phyloP scores from a whole-genome alignment of 2,329 filamentous ascomycete genomes.

The Aureobasidium sp. region DNA sequence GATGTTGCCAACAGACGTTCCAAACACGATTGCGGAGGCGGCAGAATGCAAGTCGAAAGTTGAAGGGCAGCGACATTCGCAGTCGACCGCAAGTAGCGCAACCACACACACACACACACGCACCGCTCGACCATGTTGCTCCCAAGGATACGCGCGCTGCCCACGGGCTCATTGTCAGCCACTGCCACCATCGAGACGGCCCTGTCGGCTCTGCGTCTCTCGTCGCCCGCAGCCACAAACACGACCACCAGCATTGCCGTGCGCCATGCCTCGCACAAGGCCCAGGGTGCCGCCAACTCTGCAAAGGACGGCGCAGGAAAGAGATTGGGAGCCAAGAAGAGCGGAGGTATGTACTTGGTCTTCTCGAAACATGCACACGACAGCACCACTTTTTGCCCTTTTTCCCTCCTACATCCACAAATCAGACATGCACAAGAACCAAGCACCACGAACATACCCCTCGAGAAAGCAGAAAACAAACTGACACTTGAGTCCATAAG shows the following conservation, averaged over 20 bases:
- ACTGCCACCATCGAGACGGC: slow-evolving; percentile 23
- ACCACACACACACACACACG: slow-evolving; percentile 5
- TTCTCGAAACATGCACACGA: background rate
- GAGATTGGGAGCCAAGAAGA: slow-evolving; percentile 90
- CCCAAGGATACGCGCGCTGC: slow-evolving; percentile 15
- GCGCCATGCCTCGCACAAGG: slow-evolving; percentile 57
- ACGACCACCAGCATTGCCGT: slow-evolving; percentile 24
- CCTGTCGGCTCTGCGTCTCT: slow-evolving; percentile 27
- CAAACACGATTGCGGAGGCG: background rate
- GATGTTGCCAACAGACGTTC: background rate
- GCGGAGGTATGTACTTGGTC: slow-evolving; percentile 56
- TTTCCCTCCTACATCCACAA: background rate
- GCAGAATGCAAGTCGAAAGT: slow-evolving; percentile 6
- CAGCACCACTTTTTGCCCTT: background rate
- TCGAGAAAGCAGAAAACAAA: background rate
- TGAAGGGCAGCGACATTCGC: background rate
- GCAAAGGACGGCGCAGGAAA: slow-evolving; percentile 68
- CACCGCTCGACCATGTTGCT: slow-evolving; percentile 15
- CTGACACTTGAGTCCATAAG: slow-evolving; percentile 35
- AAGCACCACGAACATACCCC: background rate
- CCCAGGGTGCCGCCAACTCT: slow-evolving; percentile 62
- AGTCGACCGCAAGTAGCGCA: background rate
- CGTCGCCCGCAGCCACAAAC: slow-evolving; percentile 19
- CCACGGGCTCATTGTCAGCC: slow-evolving; percentile 13
- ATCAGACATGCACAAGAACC: background rate